A percentile compares a stretch with the other conserved stretches of the same genome.
phyloP scores from a whole-genome alignment of 164 flowering plant genomes.

The Cinnamomum chago region DNA sequence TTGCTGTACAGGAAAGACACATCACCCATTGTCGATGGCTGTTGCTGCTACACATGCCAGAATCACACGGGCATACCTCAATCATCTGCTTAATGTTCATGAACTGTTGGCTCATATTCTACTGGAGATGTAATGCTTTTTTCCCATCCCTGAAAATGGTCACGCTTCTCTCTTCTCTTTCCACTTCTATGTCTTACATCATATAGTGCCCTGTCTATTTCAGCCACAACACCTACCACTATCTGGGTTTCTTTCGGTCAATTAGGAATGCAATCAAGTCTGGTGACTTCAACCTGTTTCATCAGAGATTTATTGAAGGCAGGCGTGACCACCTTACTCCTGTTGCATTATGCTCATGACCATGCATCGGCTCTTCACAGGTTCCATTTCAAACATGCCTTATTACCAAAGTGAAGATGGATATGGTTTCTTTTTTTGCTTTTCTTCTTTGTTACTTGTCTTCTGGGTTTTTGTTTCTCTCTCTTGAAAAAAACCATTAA shows the following conservation, averaged over 20 bases:
- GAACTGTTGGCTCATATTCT: slow-evolving; percentile 91
- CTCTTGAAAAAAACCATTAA: too few relatives aligned
- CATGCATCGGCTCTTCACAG: not conserved
- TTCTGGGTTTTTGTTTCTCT: too few relatives aligned
- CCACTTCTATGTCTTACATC: not conserved
- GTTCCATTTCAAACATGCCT: not conserved
- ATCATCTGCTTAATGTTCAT: slow-evolving; percentile 87
- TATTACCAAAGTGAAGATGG: not conserved
- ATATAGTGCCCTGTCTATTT: slow-evolving; percentile 13
- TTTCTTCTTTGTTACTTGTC: too few relatives aligned
- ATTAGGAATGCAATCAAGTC: slow-evolving; percentile 65
- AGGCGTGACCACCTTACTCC: slow-evolving; percentile 39
- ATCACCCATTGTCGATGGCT: slow-evolving; percentile 52
- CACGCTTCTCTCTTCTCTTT: not conserved
- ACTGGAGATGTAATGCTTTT: slow-evolving; percentile 60
- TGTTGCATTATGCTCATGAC: not conserved
- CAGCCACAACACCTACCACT: slow-evolving; percentile 92
- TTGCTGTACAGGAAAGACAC: slow-evolving; percentile 64
- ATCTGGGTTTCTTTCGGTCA: slow-evolving; percentile 57
- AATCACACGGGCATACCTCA: slow-evolving; percentile 82
- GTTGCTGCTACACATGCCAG: slow-evolving; percentile 78
- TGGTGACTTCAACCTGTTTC: slow-evolving; percentile 54
- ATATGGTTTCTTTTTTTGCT: not conserved
- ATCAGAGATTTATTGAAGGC: slow-evolving; percentile 36
- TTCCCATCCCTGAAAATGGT: not conserved